Conservation (phyloP, 768 basidiomycete genomes). For the Tubosaeta sp. region DNA sequence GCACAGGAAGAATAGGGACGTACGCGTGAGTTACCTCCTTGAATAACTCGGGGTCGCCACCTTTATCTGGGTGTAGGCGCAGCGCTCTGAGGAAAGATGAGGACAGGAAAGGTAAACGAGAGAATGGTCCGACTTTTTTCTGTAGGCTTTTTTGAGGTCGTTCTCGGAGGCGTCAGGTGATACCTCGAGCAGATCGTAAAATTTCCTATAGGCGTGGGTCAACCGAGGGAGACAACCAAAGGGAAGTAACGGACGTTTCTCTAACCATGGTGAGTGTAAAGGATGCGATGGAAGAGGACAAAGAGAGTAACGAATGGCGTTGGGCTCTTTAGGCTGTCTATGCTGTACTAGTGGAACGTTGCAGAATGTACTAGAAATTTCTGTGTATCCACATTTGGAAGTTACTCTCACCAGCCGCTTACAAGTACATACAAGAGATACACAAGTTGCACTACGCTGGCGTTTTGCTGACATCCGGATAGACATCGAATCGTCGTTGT, state of each 20-base stretch:
- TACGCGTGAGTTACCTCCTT: slow-evolving; percentile 97
- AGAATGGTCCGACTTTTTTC: slow-evolving; percentile 64
- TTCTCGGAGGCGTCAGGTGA: slow-evolving; percentile 70
- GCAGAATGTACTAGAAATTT: slow-evolving; percentile 35
- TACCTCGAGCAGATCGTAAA: slow-evolving; percentile 90
- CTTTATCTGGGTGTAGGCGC: slow-evolving; percentile 88
- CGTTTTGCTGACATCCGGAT: slow-evolving; percentile 58
- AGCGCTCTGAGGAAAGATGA: slow-evolving; percentile 53
- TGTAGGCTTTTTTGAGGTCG: slow-evolving; percentile 94
- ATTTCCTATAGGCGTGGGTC: slow-evolving; percentile 53
- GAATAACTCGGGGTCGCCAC: slow-evolving; percentile 94
- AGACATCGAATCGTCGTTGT: slow-evolving; percentile 92
- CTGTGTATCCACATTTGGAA: slow-evolving; percentile 19
- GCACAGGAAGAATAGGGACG: slow-evolving; percentile 28
- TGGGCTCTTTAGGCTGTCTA: slow-evolving; percentile 20
- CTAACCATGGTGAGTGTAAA: slow-evolving; percentile 49
- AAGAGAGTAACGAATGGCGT: slow-evolving; percentile 9
- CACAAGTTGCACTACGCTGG: neutral
- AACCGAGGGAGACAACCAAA: neutral
- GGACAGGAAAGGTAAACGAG: slow-evolving; percentile 1
- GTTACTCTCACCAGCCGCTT: neutral
- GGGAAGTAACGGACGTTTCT: slow-evolving; percentile 47
- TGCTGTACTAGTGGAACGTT: slow-evolving; percentile 25
- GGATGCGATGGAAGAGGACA: slow-evolving; percentile 11
- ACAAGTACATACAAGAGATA: neutral